Conservation (phyloP, 768 basidiomycete genomes). For the Termitomyces sp. region DNA sequence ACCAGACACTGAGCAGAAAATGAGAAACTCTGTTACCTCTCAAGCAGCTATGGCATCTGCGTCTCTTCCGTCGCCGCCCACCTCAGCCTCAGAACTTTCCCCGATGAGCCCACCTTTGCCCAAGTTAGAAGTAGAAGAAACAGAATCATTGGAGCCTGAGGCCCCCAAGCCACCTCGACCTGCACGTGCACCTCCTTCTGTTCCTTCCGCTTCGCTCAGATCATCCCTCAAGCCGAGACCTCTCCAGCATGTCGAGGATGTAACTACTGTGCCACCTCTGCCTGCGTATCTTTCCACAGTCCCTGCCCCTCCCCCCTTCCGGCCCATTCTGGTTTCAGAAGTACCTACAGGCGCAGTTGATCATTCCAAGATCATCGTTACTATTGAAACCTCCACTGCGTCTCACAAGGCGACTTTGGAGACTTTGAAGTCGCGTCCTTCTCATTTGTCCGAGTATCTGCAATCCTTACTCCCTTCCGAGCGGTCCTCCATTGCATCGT, state of each 20-base stretch:
- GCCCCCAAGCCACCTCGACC: constrained; percentile 32
- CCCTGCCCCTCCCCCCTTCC: constrained; percentile 55
- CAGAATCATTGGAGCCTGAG: constrained; percentile 22
- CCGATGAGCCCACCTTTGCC: constrained; percentile 53
- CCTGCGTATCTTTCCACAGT: constrained; percentile 40
- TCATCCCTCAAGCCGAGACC: constrained; percentile 37
- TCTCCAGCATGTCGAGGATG: constrained; percentile 32
- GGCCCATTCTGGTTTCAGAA: constrained; percentile 61
- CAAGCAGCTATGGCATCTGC: constrained; percentile 2
- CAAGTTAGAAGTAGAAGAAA: constrained; percentile 25
- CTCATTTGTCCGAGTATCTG: constrained; percentile 60
- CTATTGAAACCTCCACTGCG: constrained; percentile 68
- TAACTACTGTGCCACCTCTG: constrained; percentile 44
- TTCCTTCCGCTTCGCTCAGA: constrained; percentile 21
- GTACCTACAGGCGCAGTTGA: constrained; percentile 46
- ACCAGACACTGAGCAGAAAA: constrained; percentile 6
- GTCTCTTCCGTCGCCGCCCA: constrained; percentile 1
- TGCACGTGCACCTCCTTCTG: constrained; percentile 21
- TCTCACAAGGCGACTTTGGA: constrained; percentile 63
- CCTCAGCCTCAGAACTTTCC: constrained; percentile 15
- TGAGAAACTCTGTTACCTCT: constrained; percentile 11
- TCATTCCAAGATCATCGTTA: constrained; percentile 60
- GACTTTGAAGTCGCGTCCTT: constrained; percentile 67
- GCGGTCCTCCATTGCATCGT: constrained; percentile 43
- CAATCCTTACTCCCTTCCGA: constrained; percentile 36